phyloP scores from a whole-genome alignment of 805 yeast species.

The Lachancea mirantina region DNA sequence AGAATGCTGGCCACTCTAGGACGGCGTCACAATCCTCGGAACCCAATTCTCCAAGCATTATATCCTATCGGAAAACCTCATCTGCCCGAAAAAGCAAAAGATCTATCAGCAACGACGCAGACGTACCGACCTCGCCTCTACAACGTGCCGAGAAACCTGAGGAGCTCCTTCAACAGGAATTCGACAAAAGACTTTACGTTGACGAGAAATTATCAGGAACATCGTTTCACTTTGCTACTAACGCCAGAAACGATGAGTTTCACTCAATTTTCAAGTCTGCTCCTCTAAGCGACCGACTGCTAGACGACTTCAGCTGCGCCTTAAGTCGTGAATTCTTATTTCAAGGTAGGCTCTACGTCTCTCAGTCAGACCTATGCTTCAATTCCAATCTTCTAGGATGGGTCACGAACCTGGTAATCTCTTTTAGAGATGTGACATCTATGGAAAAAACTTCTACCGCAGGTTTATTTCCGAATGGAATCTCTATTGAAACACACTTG shows the following conservation, averaged over 20 bases:
- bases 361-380: conserved; percentile 75
- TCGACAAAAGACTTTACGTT: conserved; percentile 40
- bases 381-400: conserved; percentile 77
- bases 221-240: conserved; percentile 55
- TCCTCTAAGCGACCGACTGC: conserved; percentile 59
- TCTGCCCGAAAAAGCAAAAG: conserved; percentile 8
- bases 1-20: conserved; percentile 5
- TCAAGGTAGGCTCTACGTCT: conserved; percentile 80
- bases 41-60: conserved; percentile 22
- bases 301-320: conserved; percentile 90
- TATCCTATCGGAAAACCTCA: conserved; percentile 26
- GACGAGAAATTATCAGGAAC: conserved; percentile 56
- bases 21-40: conserved; percentile 5
- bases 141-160: conserved; percentile 19
- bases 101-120: conserved; percentile 7
- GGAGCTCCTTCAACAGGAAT: conserved; percentile 14
- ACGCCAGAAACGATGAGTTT: conserved; percentile 63
- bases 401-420: conserved; percentile 74
- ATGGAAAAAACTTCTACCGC: conserved; percentile 76
- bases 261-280: conserved; percentile 65
- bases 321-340: conserved; percentile 75
- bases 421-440: conserved; percentile 56
- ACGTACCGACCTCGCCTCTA: conserved; percentile 14
- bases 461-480: conserved; percentile 87
- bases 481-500: conserved; percentile 56